Evolutionary conservation across 768 basidiomycete species (phyloP).

Genomic region (Myochromella boudieri): DNA sequence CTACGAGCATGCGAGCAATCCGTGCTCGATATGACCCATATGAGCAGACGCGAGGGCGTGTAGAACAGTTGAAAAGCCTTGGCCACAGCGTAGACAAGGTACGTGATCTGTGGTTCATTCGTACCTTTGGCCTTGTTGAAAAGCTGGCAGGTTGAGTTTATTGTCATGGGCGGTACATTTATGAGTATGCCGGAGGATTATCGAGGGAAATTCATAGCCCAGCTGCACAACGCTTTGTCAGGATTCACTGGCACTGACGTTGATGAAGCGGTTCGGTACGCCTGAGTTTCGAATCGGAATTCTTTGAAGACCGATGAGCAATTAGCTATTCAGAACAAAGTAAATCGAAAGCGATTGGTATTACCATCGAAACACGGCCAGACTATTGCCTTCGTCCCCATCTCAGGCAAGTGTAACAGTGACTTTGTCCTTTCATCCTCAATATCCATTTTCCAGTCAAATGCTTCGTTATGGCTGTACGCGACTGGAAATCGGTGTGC

Average conservation of each 20-base stretch:
- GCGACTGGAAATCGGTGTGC: slow-evolving; percentile 96
- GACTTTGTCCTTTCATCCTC: slow-evolving; percentile 1
- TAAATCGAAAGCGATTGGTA: slow-evolving; percentile 98
- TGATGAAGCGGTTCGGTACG: slow-evolving; percentile 89
- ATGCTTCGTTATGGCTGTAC: slow-evolving; percentile 99
- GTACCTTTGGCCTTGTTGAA: not conserved
- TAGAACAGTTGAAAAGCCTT: slow-evolving; percentile 94
- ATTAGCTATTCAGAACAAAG: slow-evolving; percentile 90
- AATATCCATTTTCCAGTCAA: slow-evolving; percentile 52
- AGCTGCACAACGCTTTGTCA: slow-evolving; percentile 94
- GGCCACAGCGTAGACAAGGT: slow-evolving; percentile 98
- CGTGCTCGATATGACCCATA: slow-evolving; percentile 94
- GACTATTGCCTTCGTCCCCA: slow-evolving; percentile 98
- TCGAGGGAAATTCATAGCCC: slow-evolving; percentile 89
- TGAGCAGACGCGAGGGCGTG: slow-evolving; percentile 92
- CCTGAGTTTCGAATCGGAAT: not conserved
- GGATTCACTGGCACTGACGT: slow-evolving; percentile 92
- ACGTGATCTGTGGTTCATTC: slow-evolving; percentile 6
- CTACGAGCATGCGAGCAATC: slow-evolving; percentile 98
- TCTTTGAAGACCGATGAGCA: not conserved
- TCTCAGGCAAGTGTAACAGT: slow-evolving; percentile 56
- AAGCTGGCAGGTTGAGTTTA: slow-evolving; percentile 70
- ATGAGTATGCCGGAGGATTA: slow-evolving; percentile 99
- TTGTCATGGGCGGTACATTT: slow-evolving; percentile 98
- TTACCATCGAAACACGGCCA: slow-evolving; percentile 97